These are phyloP conservation scores for Backusella mclennaniae DNA, from an alignment of 192 early-diverging fungal genomes.

Conservation along the genomic window DNA sequence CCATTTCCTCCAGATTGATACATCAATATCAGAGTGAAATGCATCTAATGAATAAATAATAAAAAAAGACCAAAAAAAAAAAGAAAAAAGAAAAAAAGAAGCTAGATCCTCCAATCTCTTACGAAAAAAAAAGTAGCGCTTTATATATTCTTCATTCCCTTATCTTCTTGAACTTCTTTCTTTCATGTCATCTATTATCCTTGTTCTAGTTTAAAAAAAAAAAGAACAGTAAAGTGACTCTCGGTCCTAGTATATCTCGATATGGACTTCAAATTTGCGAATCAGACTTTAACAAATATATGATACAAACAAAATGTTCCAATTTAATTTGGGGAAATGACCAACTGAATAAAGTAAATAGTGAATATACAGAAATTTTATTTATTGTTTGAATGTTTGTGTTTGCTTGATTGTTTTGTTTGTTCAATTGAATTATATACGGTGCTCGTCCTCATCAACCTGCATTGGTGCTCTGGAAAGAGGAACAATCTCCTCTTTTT, in stretches of 20 bases:
- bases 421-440: not conserved
- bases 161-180: not conserved
- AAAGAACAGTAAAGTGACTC: too few relatives aligned
- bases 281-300: too few relatives aligned
- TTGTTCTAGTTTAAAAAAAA: not conserved
- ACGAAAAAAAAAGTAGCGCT: not conserved
- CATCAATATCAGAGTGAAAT: constrained; percentile 14
- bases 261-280: too few relatives aligned
- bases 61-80: not conserved
- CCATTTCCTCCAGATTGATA: constrained; percentile 11
- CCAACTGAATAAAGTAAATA: too few relatives aligned
- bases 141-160: not conserved
- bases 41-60: not conserved
- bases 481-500: constrained; percentile 2
- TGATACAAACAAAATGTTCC: too few relatives aligned
- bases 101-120: not conserved
- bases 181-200: not conserved
- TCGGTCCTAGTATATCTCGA: too few relatives aligned
- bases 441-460: not conserved
- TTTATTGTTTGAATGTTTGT: not conserved
- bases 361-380: not conserved
- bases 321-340: too few relatives aligned
- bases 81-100: not conserved
- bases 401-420: not conserved
- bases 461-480: constrained; percentile 3